Percentiles rank a stretch among this genome's conserved stretches.
These are phyloP conservation scores for Sungouiozyma ichnusensis DNA, from an alignment of 805 yeast genomes.

Conservation along the genomic window DNA sequence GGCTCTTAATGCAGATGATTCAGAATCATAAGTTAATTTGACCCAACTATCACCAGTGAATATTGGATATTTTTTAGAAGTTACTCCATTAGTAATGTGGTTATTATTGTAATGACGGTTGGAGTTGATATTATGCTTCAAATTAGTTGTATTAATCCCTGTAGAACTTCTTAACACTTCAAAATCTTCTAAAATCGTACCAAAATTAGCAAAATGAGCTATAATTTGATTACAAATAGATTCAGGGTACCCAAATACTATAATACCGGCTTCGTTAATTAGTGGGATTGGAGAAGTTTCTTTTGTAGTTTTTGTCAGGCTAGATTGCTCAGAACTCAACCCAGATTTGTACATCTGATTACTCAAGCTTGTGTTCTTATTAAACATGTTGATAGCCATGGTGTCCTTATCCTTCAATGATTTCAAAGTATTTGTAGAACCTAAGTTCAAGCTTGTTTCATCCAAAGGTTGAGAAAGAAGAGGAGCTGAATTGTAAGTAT, in stretches of 20 bases:
- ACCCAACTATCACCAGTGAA: constrained; percentile 86
- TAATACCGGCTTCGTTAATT: constrained; percentile 48
- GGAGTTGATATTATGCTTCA: constrained; percentile 8
- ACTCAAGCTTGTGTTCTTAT: not conserved
- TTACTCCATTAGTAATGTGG: no score
- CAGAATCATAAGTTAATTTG: constrained; percentile 72
- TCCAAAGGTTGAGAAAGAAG: constrained; percentile 1
- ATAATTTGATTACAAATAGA: constrained; percentile 55
- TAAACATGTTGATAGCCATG: not conserved
- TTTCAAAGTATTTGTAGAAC: not conserved
- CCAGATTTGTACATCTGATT: not conserved
- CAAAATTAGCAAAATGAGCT: constrained; percentile 68
- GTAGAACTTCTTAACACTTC: constrained; percentile 33
- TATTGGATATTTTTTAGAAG: constrained; percentile 44
- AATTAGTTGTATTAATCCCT: constrained; percentile 23
- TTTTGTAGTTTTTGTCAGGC: not conserved
- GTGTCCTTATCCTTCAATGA: not conserved
- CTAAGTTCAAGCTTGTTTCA: not conserved
- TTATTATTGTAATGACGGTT: not conserved
- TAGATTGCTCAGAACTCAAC: not conserved
- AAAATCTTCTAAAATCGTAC: constrained; percentile 68
- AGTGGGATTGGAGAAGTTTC: constrained; percentile 1
- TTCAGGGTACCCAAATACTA: constrained; percentile 87
- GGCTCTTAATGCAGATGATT: constrained; percentile 71
- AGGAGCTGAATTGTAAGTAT: constrained; percentile 17